phyloP scores from a whole-genome alignment of 805 yeast genomes.

The Saccharomycopsis selenospora region DNA sequence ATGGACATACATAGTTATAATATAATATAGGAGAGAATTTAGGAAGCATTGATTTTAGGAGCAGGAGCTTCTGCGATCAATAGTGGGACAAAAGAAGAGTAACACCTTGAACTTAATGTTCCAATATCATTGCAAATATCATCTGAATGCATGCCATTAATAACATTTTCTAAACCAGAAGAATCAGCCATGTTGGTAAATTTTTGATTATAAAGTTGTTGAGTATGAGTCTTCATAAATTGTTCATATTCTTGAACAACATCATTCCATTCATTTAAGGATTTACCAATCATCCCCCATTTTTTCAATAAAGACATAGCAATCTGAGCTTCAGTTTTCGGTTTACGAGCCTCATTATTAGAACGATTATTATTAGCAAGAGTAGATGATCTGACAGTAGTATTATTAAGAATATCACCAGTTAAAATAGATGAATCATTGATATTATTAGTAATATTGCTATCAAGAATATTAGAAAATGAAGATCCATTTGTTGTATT shows the following conservation, averaged over 20 bases:
- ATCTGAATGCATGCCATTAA: not conserved
- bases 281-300: conserved; percentile 35
- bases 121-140: conserved; percentile 2
- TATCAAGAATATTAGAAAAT: conserved; percentile 1
- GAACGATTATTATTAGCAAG: conserved; percentile 2
- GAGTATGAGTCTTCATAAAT: conserved; percentile 28
- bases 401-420: conserved; percentile 12
- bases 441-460: conserved; percentile 17
- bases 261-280: conserved; percentile 45
- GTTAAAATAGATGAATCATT: conserved; percentile 15
- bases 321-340: not conserved
- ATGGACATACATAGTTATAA: too few relatives aligned
- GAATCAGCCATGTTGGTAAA: not conserved
- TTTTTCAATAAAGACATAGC: conserved; percentile 22
- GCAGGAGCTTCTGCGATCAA: conserved; percentile 31
- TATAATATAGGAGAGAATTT: not conserved
- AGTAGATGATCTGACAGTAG: conserved; percentile 15
- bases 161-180: conserved; percentile 16
- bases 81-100: conserved; percentile 27
- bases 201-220: conserved; percentile 23
- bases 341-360: not conserved
- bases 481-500: not conserved
- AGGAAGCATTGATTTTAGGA: conserved; percentile 20
- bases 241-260: conserved; percentile 41
- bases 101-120: conserved; percentile 5